Evolutionary conservation across 2,329 filamentous ascomycete species (phyloP).

Genomic region (Venturia carpophila): DNA sequence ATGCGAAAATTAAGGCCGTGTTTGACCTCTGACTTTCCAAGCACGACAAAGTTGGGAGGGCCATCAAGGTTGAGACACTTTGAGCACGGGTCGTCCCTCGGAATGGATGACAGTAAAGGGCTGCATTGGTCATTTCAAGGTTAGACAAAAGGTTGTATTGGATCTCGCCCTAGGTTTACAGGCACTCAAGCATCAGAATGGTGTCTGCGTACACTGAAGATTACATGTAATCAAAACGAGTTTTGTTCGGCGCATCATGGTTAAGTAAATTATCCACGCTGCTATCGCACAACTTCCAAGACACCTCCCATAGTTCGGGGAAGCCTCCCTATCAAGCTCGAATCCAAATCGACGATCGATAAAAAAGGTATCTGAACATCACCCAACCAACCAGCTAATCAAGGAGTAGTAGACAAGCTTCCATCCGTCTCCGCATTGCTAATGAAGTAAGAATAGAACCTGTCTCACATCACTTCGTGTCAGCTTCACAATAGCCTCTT

Average conservation of each 20-base stretch:
- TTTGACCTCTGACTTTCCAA: constrained; percentile 41
- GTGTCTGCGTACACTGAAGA: not conserved
- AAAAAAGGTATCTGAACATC: not conserved
- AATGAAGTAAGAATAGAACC: not conserved
- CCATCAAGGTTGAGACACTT: not conserved
- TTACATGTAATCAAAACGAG: not conserved
- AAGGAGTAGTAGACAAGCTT: not conserved
- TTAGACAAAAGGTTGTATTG: not conserved
- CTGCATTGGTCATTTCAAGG: not conserved
- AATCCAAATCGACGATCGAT: not conserved
- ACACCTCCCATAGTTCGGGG: not conserved
- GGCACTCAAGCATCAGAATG: not conserved
- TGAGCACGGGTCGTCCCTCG: not conserved
- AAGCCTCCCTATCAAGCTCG: not conserved
- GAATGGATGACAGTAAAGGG: not conserved
- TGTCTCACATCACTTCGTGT: not conserved
- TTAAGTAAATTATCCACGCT: too few relatives aligned
- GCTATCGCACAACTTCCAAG: not conserved
- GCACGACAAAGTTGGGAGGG: not conserved
- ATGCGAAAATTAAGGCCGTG: constrained; percentile 68
- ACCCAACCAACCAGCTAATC: not conserved
- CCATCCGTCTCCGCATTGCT: not conserved
- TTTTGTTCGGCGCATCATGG: too few relatives aligned
- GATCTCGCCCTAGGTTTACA: not conserved
- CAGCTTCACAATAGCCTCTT: not conserved